Conservation (phyloP, 2,329 filamentous ascomycete species). For the Botrytis fabae region DNA sequence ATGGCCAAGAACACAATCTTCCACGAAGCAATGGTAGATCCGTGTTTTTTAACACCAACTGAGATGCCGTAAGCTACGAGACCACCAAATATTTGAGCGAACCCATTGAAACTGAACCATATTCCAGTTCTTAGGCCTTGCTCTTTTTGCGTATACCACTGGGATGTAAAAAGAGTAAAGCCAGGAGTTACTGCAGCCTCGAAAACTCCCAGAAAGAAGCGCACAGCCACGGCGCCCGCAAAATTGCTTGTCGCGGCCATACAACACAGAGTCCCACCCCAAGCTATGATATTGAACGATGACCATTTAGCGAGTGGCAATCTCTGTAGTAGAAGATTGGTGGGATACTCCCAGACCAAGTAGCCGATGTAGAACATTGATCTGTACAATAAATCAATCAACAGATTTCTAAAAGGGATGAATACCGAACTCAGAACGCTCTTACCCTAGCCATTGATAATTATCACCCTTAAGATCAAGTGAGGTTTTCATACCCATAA, state of each 20-base stretch:
- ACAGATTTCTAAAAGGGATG: not conserved
- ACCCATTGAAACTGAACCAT: slow-evolving; percentile 70
- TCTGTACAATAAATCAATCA: not conserved
- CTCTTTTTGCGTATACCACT: slow-evolving; percentile 73
- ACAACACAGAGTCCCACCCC: slow-evolving; percentile 60
- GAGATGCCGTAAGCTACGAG: slow-evolving; percentile 64
- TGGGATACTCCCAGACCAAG: slow-evolving; percentile 39
- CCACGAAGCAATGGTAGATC: slow-evolving; percentile 55
- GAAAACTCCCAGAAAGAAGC: slow-evolving; percentile 68
- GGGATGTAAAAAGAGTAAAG: slow-evolving; percentile 65
- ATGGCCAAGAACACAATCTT: slow-evolving; percentile 57
- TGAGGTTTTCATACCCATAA: slow-evolving; percentile 51
- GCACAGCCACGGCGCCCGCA: slow-evolving; percentile 60
- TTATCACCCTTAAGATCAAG: slow-evolving; percentile 42
- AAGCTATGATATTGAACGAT: slow-evolving; percentile 60
- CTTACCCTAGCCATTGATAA: slow-evolving; percentile 51
- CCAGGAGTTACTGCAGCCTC: slow-evolving; percentile 69
- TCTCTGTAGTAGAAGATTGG: slow-evolving; percentile 46
- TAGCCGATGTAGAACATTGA: slow-evolving; percentile 49
- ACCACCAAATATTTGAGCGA: slow-evolving; percentile 63
- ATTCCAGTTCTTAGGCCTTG: slow-evolving; percentile 62
- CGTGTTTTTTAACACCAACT: slow-evolving; percentile 50
- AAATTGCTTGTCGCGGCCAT: slow-evolving; percentile 64
- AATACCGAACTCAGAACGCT: not conserved
- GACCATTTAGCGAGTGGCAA: slow-evolving; percentile 65